Evolutionary conservation across 768 basidiomycete genomes (phyloP), one percentile per base, ranked within the genome.

Genomic region (Tylopilus intermedius): DNA sequence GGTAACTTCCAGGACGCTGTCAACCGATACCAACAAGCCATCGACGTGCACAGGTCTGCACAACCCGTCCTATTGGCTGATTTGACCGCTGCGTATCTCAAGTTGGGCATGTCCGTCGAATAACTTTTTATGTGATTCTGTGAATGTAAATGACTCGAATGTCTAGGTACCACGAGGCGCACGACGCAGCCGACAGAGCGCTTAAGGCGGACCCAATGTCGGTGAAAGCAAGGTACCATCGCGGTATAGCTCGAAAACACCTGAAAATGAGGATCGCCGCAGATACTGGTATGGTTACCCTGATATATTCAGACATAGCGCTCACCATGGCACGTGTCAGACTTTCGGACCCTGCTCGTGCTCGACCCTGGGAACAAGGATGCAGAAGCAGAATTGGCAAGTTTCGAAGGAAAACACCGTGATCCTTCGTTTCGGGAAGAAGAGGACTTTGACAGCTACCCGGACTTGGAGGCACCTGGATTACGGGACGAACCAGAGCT

Each of bases 51-150:
- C 40, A 72, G 76, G 1, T 51, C 54, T 10, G 18, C 41, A 5
- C 68, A 73, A 24, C 67, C 74, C 0, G 53, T 72, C 4, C 71
- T 74, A 49, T 63, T 78, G 43, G 47, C 70, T 9, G 80, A 80
- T 54, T 59, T 79, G 24, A 71, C 76, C 0, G 68, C 70, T 18
- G 67, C 74, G 0, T 74, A 73, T 57, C 62, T 80, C 11, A 74
- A 77, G 55, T 61, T 78, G 4, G 64, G 70, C 42, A 71, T 71
- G 74, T 71, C 9, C 35, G 67, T 57, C 9, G 0, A 30, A 13
- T 14, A 6, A 14, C n/a, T 45, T 11, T 26, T 26, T 5, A 18
- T 14, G 5, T 2, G 1, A 7, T 44, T 37, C n/a, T 8, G 2
- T 2, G 5, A 21, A 2, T 22, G 10, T 51, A 54, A 3, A 49